Evolutionary conservation across 177 flowering plant genomes (phyloP).

Genomic region (Vitis hybrid): DNA sequence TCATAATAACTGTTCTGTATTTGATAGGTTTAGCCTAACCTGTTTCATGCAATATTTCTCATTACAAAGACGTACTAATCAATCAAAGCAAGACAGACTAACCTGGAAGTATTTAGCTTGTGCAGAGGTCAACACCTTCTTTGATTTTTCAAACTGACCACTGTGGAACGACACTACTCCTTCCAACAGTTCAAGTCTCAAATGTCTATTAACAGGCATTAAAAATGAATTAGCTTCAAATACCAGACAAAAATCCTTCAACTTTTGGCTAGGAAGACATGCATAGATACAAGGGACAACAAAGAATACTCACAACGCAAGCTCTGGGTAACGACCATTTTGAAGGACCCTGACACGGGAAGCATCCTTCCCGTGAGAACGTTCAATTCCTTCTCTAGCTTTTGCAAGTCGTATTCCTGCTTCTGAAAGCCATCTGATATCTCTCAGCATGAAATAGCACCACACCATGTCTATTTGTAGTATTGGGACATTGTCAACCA

Average conservation of each 20-base stretch:
- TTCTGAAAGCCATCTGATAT: slow-evolving; percentile 76
- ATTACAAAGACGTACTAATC: slow-evolving; percentile 6
- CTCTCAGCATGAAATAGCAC: slow-evolving; percentile 96
- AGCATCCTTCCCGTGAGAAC: slow-evolving; percentile 73
- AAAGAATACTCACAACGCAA: slow-evolving; percentile 63
- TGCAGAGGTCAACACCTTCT: slow-evolving; percentile 62
- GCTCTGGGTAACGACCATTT: slow-evolving; percentile 62
- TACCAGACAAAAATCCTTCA: not conserved
- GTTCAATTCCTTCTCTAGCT: slow-evolving; percentile 83
- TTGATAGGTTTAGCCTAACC: no score
- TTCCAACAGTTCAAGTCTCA: slow-evolving; percentile 81
- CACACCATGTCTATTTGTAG: slow-evolving; percentile 96
- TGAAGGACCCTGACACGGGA: slow-evolving; percentile 67
- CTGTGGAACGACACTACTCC: slow-evolving; percentile 88
- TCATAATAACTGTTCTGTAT: no score
- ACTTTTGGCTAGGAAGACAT: not conserved
- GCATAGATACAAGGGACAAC: not conserved
- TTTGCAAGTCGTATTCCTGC: slow-evolving; percentile 80
- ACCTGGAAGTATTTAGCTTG: slow-evolving; percentile 63
- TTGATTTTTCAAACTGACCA: slow-evolving; percentile 56
- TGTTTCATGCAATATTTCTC: not conserved
- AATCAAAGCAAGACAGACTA: no score
- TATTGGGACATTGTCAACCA: slow-evolving; percentile 83
- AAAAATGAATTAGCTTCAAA: slow-evolving; percentile 6
- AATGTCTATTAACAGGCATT: slow-evolving; percentile 29